These are phyloP conservation scores for Bremia lactucae DNA, from an alignment of 352 stramenopile genomes.

Conservation along the genomic window DNA sequence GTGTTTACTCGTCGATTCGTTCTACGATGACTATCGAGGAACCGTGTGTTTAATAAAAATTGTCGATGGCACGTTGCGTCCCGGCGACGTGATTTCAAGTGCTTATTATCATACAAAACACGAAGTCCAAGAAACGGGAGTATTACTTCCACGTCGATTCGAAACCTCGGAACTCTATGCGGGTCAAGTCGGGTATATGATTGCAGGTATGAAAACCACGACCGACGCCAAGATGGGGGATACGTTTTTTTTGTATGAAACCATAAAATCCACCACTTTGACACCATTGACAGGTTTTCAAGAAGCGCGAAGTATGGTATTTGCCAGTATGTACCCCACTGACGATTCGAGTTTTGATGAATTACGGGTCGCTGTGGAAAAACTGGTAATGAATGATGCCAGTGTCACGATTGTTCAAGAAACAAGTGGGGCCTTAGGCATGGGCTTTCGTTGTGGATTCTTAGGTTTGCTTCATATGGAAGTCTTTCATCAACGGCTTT, in stretches of 20 bases:
- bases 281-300: slow-evolving; percentile 81
- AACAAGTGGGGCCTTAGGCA: slow-evolving; percentile 88
- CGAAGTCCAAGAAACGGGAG: slow-evolving; percentile 92
- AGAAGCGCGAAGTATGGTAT: slow-evolving; percentile 93
- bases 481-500: slow-evolving; percentile 95
- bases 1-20: slow-evolving; percentile 94
- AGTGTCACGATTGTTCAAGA: slow-evolving; percentile 94
- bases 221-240: slow-evolving; percentile 91
- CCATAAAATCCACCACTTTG: too few species aligned
- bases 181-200: slow-evolving; percentile 96
- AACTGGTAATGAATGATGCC: slow-evolving; percentile 96
- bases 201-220: slow-evolving; percentile 94
- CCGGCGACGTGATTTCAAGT: slow-evolving; percentile 70
- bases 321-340: slow-evolving; percentile 96
- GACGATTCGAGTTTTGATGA: slow-evolving; percentile 95
- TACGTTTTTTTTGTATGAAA: too few species aligned
- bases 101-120: slow-evolving; percentile 81
- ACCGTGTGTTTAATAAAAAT: slow-evolving; percentile 93
- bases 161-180: slow-evolving; percentile 74
- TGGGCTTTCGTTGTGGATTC: slow-evolving; percentile 95
- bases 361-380: slow-evolving; percentile 90
- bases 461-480: slow-evolving; percentile 97
- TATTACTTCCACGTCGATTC: slow-evolving; percentile 84
- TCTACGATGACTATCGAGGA: slow-evolving; percentile 93
- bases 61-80: slow-evolving; percentile 86